Evolutionary conservation across 352 stramenopile genomes (phyloP).

Genomic region (Globisporangium splendens): DNA sequence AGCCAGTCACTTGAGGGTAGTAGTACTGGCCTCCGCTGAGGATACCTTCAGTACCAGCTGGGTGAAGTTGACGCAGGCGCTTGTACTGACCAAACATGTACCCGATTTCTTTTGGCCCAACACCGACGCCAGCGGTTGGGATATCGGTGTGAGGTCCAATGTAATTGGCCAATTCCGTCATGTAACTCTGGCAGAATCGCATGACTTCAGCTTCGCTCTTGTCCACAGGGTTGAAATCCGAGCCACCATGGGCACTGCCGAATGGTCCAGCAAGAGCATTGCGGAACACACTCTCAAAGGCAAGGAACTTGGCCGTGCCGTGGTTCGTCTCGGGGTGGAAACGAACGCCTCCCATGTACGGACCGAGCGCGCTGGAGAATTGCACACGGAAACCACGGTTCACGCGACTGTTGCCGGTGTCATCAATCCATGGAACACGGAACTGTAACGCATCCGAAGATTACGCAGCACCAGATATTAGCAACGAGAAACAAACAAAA

Average conservation of each 20-base stretch:
- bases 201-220: conserved; percentile 98
- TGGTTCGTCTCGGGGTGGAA: conserved; percentile 92
- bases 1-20: conserved; percentile 91
- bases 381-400: conserved; percentile 97
- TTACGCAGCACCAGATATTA: not conserved
- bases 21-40: conserved; percentile 87
- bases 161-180: conserved; percentile 98
- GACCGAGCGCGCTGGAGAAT: conserved; percentile 89
- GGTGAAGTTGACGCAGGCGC: conserved; percentile 86
- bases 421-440: conserved; percentile 96
- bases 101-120: conserved; percentile 92
- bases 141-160: conserved; percentile 95
- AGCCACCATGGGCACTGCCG: conserved; percentile 84
- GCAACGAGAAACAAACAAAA: not conserved
- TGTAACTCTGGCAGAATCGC: conserved; percentile 98
- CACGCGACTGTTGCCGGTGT: conserved; percentile 92
- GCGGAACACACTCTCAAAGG: conserved; percentile 95
- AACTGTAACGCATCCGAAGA: conserved; percentile 63
- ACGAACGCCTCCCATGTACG: conserved; percentile 96
- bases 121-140: conserved; percentile 93
- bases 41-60: conserved; percentile 79
- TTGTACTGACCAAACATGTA: conserved; percentile 99
- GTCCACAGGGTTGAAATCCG: conserved; percentile 97
- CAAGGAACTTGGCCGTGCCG: conserved; percentile 88
- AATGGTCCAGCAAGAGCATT: conserved; percentile 91